A percentile compares a stretch with the other conserved stretches of the same genome.
Evolutionary conservation across 2,329 filamentous ascomycete species (phyloP).

Genomic region (Ophiostoma quercus): DNA sequence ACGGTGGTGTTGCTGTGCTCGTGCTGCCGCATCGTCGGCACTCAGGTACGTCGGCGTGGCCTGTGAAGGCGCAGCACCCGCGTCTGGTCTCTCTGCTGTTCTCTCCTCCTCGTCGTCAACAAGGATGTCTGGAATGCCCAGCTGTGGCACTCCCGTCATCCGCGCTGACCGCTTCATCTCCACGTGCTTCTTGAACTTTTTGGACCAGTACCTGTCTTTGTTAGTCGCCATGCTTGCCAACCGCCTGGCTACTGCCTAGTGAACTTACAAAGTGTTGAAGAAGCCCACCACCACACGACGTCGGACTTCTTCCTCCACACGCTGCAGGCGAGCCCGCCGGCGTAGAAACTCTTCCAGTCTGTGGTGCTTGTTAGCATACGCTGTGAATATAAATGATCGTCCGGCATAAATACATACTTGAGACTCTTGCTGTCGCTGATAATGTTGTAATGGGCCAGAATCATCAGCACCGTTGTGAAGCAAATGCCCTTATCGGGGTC

Average conservation of each 20-base stretch:
- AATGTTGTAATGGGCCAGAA: conserved; percentile 95
- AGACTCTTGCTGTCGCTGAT: conserved; percentile 97
- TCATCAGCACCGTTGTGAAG: conserved; percentile 90
- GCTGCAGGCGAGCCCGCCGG: conserved; percentile 80
- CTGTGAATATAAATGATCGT: background rate
- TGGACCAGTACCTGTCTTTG: conserved; percentile 64
- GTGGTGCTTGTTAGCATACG: background rate
- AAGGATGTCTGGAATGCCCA: conserved; percentile 83
- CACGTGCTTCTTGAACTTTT: conserved; percentile 71
- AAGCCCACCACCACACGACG: conserved; percentile 88
- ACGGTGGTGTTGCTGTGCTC: conserved; percentile 33
- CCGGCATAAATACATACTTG: conserved; percentile 47
- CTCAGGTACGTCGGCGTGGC: conserved; percentile 35
- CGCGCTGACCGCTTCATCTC: conserved; percentile 68
- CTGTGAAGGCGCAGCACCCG: conserved; percentile 30
- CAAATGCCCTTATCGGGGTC: conserved; percentile 85
- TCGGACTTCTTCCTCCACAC: conserved; percentile 90
- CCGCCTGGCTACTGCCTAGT: background rate
- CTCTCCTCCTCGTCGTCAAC: conserved; percentile 69
- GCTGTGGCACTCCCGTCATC: conserved; percentile 71
- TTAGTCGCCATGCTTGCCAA: background rate
- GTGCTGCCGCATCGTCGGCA: conserved; percentile 32
- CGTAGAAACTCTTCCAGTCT: conserved; percentile 92
- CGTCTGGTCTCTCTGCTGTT: conserved; percentile 29
- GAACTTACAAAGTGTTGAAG: conserved; percentile 76